Conservation (phyloP, 805 yeast genomes). For the Groenewaldozyma tartarivorans region DNA sequence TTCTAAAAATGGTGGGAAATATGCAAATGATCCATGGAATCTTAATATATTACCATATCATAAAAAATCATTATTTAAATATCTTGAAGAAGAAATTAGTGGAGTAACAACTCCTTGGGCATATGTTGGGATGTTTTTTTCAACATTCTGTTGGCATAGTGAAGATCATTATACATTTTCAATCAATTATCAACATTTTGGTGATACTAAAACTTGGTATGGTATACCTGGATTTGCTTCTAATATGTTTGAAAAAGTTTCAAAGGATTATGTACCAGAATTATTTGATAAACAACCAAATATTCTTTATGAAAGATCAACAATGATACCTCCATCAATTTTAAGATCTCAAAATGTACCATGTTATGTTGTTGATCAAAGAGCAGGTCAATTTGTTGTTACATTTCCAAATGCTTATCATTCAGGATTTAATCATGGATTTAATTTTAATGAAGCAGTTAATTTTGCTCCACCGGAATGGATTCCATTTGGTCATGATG, state of each 20-base stretch:
- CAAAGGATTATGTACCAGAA: conserved; percentile 65
- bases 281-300: conserved; percentile 79
- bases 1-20: conserved; percentile 21
- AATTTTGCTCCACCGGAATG: conserved; percentile 33
- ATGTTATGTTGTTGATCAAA: conserved; percentile 53
- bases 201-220: conserved; percentile 89
- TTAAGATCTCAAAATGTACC: conserved; percentile 36
- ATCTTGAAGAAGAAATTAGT: conserved; percentile 38
- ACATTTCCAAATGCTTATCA: conserved; percentile 87
- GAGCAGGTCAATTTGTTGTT: conserved; percentile 70
- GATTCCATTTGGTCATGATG: conserved; percentile 26
- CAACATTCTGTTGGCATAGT: conserved; percentile 95
- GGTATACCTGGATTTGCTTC: conserved; percentile 70
- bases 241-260: conserved; percentile 51
- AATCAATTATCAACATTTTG: conserved; percentile 86
- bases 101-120: conserved; percentile 97
- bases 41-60: conserved; percentile 28
- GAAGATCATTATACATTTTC: conserved; percentile 91
- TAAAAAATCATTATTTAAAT: conserved; percentile 26
- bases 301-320: conserved; percentile 74
- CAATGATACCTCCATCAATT: conserved; percentile 64
- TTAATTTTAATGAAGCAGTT: conserved; percentile 42
- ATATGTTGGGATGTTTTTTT: conserved; percentile 78
- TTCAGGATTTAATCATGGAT: conserved; percentile 81
- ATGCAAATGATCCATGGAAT: conserved; percentile 30